Evolutionary conservation across 2,329 filamentous ascomycete genomes (phyloP), one percentile per base, ranked within the genome.

Genomic region (Scytalidium lignicola): DNA sequence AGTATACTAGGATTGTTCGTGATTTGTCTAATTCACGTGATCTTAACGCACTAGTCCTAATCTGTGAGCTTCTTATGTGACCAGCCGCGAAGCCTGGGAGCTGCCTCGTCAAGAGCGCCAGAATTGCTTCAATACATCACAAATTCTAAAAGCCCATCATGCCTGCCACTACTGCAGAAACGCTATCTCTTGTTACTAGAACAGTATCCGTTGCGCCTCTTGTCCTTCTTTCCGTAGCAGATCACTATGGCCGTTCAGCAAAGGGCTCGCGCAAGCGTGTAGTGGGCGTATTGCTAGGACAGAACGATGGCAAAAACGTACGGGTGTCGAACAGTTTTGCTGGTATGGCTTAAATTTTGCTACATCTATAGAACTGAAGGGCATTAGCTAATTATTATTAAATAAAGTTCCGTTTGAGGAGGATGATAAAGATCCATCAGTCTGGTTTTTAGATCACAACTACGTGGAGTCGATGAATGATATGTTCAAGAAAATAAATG

Each of bases 401-500:
- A 43, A 37, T 55, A 55, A 63, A 96, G 93, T 97, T 42, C 93
- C 93, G 1, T 99, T 99, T 65, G 93, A 99, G 72, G 93, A 99
- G 74, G 93, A 99, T 69, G 93, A 96, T 64, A 96, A 95, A 73
- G 91, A 99, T 67, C 92, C 92, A 3, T 95, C 92, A 29, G 93
- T 99, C 67, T 99, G 93, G 93, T 99, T 97, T 69, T 74, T 99
- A 57, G 93, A 99, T 70, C 93, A 99, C 79, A 97, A 97, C 80
- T 99, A 96, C 65, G 88, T 99, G 70, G 93, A 99, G 73, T 89
- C 86, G 61, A 99, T 99, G 93, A 95, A 93, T 74, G 93, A 97
- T 71, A 99, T 99, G 93, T 99, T 99, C 81, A 99, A 99, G 79
- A 97, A 97, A 75, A 91, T 99, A 78, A 99, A 99, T 75, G 93